These are phyloP conservation scores for Dactylonectria macrodidyma DNA, from an alignment of 2,329 filamentous ascomycete species.

Conservation along the genomic window DNA sequence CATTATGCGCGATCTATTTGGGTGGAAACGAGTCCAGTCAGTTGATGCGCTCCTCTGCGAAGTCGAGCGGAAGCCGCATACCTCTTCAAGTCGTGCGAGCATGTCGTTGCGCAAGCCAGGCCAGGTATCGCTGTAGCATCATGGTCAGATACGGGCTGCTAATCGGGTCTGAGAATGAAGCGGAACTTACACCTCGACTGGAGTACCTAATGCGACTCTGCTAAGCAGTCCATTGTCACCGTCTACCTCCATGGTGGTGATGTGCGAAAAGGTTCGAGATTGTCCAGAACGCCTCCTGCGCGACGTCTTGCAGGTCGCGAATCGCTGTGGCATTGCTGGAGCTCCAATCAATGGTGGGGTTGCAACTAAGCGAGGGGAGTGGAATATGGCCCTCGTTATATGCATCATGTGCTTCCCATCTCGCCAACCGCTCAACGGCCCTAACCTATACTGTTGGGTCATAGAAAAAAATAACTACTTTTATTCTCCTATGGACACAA, in stretches of 20 bases:
- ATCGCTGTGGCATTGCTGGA: slow-evolving; percentile 17
- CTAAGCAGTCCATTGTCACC: slow-evolving; percentile 65
- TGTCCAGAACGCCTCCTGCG: slow-evolving; percentile 25
- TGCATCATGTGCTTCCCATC: slow-evolving; percentile 40
- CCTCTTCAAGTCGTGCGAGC: slow-evolving; percentile 77
- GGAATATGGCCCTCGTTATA: slow-evolving; percentile 39
- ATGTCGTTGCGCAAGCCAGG: slow-evolving; percentile 76
- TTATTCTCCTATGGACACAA: no score
- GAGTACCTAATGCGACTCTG: slow-evolving; percentile 65
- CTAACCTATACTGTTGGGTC: no score
- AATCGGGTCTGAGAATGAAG: slow-evolving; percentile 25
- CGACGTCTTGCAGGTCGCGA: slow-evolving; percentile 20
- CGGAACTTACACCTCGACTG: slow-evolving; percentile 69
- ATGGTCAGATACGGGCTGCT: slow-evolving; percentile 41
- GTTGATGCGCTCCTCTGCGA: not conserved
- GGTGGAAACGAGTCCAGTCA: slow-evolving; percentile 5
- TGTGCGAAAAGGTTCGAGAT: slow-evolving; percentile 34
- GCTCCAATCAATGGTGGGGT: slow-evolving; percentile 44
- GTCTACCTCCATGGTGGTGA: slow-evolving; percentile 68
- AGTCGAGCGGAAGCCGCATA: slow-evolving; percentile 44
- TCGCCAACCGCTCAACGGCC: not conserved
- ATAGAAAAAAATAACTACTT: no score
- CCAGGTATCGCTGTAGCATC: slow-evolving; percentile 75
- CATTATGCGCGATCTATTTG: slow-evolving; percentile 78
- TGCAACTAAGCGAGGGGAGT: slow-evolving; percentile 46